Evolutionary conservation across 805 yeast genomes (phyloP).

Genomic region (Lachancea quebecensis): DNA sequence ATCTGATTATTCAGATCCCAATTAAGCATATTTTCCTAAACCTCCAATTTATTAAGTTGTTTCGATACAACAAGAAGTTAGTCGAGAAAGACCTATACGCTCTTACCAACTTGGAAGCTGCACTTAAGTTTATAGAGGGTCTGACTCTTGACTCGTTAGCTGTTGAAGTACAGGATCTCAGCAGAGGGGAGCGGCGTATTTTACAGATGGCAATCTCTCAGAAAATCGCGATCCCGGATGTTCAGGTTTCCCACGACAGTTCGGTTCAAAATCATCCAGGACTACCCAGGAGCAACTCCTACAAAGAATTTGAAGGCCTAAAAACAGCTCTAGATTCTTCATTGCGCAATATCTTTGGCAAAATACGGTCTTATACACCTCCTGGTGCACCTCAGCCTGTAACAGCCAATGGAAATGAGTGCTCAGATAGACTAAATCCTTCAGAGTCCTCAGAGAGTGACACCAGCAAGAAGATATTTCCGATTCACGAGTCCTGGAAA

Average conservation of each 20-base stretch:
- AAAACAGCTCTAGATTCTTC: constrained; percentile 27
- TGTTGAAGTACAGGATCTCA: constrained; percentile 13
- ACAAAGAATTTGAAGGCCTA: constrained; percentile 25
- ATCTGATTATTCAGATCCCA: constrained; percentile 19
- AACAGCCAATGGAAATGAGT: background rate
- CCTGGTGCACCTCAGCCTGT: constrained; percentile 11
- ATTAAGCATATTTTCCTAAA: constrained; percentile 25
- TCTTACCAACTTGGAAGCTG: constrained; percentile 31
- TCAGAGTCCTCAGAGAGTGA: constrained; percentile 1
- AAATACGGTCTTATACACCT: constrained; percentile 29
- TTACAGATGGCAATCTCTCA: constrained; percentile 19
- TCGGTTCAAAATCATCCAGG: constrained; percentile 11
- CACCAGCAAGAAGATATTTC: constrained; percentile 1
- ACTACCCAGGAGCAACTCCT: constrained; percentile 19
- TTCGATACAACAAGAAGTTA: constrained; percentile 29
- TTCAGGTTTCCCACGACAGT: background rate
- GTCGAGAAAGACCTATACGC: constrained; percentile 30
- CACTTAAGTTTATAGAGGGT: constrained; percentile 29
- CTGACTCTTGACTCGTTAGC: constrained; percentile 17
- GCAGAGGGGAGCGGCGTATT: constrained; percentile 10
- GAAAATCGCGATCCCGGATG: constrained; percentile 16
- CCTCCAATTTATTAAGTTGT: constrained; percentile 26
- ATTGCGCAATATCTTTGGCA: constrained; percentile 25
- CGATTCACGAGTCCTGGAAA: constrained; percentile 18
- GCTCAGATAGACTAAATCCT: background rate